Evolutionary conservation across 371 early-diverging fungal genomes (phyloP), one percentile per base, ranked within the genome.

Genomic region (Dinochytrium kinnereticum): DNA sequence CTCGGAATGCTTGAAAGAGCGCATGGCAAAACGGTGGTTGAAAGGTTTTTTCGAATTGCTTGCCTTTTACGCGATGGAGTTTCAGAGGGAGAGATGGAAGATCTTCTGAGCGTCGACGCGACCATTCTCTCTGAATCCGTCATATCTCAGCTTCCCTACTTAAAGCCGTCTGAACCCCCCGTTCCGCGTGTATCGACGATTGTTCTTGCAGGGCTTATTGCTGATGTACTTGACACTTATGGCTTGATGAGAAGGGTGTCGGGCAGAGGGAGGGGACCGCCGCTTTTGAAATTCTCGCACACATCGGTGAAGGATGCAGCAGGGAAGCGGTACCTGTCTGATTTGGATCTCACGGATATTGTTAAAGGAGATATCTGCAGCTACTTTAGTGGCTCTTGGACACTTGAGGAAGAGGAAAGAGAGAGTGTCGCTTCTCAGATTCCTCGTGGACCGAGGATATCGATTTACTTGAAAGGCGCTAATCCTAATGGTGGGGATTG

Each of bases 71-170:
- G 73, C 21, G 77, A 76, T 39, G 77, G 77, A 3, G 28, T 69
- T 38, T 69, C 73, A 0, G 77, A 76, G 37, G 44, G 33, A 17
- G 72, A 69, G 19, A 26, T 76, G 55, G 77, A 76, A 59, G 77
- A 76, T 50, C 55, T 76, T 19, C 44, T 76, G 5, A 69, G 73
- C 53, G 36, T 73, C 2, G 77, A 76, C 40, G 24, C 31, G 19
- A 51, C 53, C 1, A 53, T 76, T 26, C n/a, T 76, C 2, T 5
- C 73, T 2, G 77, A 76, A 7, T 72, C 73, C 19, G 61, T 64
- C 2, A 33, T 39, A 19, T 36, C 57, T 0, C 76, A 76, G 51
- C 57, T 76, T 53, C 34, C 30, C 15, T 7, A 34, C 3, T 34
- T 61, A 24, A 5, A 7, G 7, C 7, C 30, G 10, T 3, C 36